Evolutionary conservation across 2,329 filamentous ascomycete genomes (phyloP), one percentile per base, ranked within the genome.

Genomic region (Diaporthe aspalathi): DNA sequence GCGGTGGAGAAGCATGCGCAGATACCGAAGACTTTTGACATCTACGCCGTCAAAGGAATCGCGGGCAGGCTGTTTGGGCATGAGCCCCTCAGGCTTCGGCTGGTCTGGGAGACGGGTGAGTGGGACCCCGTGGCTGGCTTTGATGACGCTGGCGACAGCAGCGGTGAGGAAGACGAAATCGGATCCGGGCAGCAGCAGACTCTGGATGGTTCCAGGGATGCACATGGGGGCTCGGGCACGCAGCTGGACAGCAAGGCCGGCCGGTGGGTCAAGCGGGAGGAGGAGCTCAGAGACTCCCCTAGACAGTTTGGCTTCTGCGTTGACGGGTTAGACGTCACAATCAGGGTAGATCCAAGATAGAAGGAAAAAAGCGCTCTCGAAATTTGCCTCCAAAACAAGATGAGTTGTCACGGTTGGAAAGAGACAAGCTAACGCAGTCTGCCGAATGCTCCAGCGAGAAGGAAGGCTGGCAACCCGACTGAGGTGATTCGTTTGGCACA

Each of bases 71-170:
- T 92, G n/a, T 94, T 97, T 76, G 84, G 82, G 1, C 75, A 93
- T 14, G 81, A 86, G 57, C 92, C 94, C 0, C 84, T 94, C 73
- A 82, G 82, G 52, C 83, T 95, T 72, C 87, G 85, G 50, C 80
- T 98, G 62, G 83, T 96, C 0, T 97, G 94, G 92, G 94, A 97
- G 83, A 97, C 94, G 11, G 93, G 94, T 24, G 95, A 98, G 80
- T 94, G 92, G 90, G 94, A 97, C 80, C 93, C 93, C 0, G 90
- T 94, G 0, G 87, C 87, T 11, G 86, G 88, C 73, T 88, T 90
- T 75, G 86, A 90, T 73, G 86, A 89, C 5, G 86, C 87, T 38
- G 89, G 89, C 4, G 78, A 76, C 16, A 86, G 87, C 27, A 86
- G 84, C 75, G 87, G 86, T 56, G 87, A 88, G 38, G 86, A 87